Base-by-base conservation (phyloP, 2,329 filamentous ascomycete genomes). In the Aspergillus fijiensis region DNA sequence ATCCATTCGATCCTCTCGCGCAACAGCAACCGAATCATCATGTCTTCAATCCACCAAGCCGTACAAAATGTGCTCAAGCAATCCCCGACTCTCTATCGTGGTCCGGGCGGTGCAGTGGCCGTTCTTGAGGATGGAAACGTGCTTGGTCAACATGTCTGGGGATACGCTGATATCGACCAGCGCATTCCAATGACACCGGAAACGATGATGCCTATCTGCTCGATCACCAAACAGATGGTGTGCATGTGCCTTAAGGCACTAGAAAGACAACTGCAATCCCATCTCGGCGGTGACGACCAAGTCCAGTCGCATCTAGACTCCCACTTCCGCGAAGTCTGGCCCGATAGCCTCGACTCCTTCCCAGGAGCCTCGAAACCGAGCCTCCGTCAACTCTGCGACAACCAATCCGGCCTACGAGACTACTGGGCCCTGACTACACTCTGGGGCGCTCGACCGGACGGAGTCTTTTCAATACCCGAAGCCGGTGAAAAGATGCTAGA, bases 141-240 rank as follows among this genome's bases (percentile, higher is more conserved):
- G 25, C 60, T 77, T 42, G 74, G 70, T 23, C 67, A 77, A 51
- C 73, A 73, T 3, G 68, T 72, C 45, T 81, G 79, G 77, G 79
- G 79, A 39, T 81, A 74, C 55, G 77, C 79, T 21, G 71, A 81
- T 65, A 57, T 81, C 21, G 70, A 78, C n/a, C 52, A 63, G 9
- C 71, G 73, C 5, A 73, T 76, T 23, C 72, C 70, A 5, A 70
- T 81, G 63, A 73, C 69, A 0, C 48, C 73, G 4, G 59, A 74
- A 4, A 80, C 72, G 1, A 69, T 71, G 10, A 64, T 81, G 21
- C 79, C 79, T 11, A 80, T 81, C 58, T 81, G 79, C 63, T 81
- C 79, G 5, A 81, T 81, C 60, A 75, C 78, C 2, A 81, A 81
- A 63, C 79, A 81, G 55, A 77, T 80, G 67, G 65, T 79, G 2